Percentiles rank a stretch among this genome's conserved stretches.
phyloP scores from a whole-genome alignment of 306 rosid genomes.

The Pterocarpus santalinus region DNA sequence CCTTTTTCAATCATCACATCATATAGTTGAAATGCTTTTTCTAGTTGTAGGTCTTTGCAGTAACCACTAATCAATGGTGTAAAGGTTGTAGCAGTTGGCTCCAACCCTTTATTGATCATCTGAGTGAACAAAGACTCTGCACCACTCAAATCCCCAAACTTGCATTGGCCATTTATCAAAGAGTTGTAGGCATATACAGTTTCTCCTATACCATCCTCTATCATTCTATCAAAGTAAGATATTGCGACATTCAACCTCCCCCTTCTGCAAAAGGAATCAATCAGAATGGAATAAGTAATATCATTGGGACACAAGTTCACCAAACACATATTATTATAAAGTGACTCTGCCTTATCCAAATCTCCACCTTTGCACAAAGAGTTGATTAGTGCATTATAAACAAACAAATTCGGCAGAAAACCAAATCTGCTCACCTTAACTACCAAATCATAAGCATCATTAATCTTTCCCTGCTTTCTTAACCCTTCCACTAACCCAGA shows the following conservation, averaged over 20 bases:
- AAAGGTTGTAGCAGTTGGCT: conserved; percentile 78
- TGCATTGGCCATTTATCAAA: conserved; percentile 85
- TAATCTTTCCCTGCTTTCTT: conserved; percentile 66
- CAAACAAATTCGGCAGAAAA: conserved; percentile 71
- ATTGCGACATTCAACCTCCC: conserved; percentile 74
- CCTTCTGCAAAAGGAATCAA: conserved; percentile 80
- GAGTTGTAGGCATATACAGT: conserved; percentile 81
- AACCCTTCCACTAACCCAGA: conserved; percentile 79
- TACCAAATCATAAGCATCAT: conserved; percentile 70
- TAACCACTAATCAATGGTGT: conserved; percentile 77
- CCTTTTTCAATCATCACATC: conserved; percentile 79
- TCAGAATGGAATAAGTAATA: conserved; percentile 79
- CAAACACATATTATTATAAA: conserved; percentile 63
- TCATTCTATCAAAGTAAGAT: conserved; percentile 70
- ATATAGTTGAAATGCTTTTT: conserved; percentile 70
- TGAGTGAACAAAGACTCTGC: conserved; percentile 65
- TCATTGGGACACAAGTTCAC: conserved; percentile 76
- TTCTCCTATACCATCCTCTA: conserved; percentile 57
- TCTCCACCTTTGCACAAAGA: conserved; percentile 80
- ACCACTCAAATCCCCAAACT: conserved; percentile 67
- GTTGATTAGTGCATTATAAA: conserved; percentile 74
- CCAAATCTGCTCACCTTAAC: conserved; percentile 69
- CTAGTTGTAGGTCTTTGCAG: conserved; percentile 65
- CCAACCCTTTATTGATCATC: conserved; percentile 72
- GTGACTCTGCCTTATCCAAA: conserved; percentile 72